Conservation (phyloP, 2,329 filamentous ascomycete species). For the Aspergillus ochraceus region DNA sequence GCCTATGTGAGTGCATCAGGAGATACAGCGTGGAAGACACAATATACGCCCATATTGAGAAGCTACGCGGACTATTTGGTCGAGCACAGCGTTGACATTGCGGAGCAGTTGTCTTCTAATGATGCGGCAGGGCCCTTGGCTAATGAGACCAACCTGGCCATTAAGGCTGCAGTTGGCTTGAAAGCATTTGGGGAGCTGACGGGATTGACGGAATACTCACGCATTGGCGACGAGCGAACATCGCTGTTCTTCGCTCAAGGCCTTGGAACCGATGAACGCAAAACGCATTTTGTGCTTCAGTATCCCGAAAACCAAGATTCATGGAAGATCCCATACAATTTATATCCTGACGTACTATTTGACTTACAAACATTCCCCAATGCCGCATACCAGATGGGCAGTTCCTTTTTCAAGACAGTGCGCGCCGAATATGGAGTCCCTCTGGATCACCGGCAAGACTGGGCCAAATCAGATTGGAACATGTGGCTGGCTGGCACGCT, state of each 20-base stretch:
- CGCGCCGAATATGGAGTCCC: conserved; percentile 40
- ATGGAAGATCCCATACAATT: conserved; percentile 44
- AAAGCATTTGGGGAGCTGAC: conserved; percentile 45
- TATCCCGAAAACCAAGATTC: conserved; percentile 35
- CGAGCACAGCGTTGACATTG: conserved; percentile 40
- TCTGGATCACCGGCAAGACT: conserved; percentile 41
- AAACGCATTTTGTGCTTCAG: conserved; percentile 43
- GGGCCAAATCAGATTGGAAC: conserved; percentile 48
- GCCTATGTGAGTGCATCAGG: conserved; percentile 42
- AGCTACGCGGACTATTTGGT: conserved; percentile 45
- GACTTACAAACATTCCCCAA: conserved; percentile 39
- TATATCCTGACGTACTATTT: conserved; percentile 44
- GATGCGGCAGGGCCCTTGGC: conserved; percentile 42
- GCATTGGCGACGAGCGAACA: conserved; percentile 36
- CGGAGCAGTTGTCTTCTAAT: conserved; percentile 44
- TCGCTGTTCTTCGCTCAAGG: conserved; percentile 35
- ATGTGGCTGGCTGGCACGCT: conserved; percentile 43
- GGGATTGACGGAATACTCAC: conserved; percentile 37
- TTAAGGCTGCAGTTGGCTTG: conserved; percentile 50
- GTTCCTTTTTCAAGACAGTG: conserved; percentile 37
- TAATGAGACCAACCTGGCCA: conserved; percentile 50
- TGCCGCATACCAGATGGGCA: conserved; percentile 37
- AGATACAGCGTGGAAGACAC: conserved; percentile 36
- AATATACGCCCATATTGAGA: conserved; percentile 37
- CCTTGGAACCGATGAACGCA: conserved; percentile 34